A percentile compares a stretch with the other conserved stretches of the same genome.
Conservation (phyloP, 495 filamentous ascomycete genomes). For the Parmelia sp. region DNA sequence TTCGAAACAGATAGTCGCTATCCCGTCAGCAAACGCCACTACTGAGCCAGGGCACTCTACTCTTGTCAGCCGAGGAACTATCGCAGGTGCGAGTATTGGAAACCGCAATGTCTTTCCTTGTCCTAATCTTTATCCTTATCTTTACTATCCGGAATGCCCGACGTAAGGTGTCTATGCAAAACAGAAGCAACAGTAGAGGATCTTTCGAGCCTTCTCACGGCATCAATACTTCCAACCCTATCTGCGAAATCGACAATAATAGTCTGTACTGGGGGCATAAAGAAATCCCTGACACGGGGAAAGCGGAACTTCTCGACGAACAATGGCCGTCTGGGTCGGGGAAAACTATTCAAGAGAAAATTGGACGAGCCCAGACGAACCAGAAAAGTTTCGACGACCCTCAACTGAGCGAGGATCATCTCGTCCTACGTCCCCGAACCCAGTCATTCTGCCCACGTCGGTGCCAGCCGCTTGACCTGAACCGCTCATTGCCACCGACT, state of each 20-base stretch:
- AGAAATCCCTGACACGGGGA: background rate
- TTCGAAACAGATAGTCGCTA: conserved; percentile 3
- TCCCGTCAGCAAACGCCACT: background rate
- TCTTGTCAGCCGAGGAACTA: background rate
- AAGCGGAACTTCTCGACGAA: background rate
- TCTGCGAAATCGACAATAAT: conserved; percentile 13
- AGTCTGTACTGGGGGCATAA: background rate
- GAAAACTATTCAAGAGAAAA: background rate
- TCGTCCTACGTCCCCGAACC: too few species aligned
- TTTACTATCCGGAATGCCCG: conserved; percentile 4
- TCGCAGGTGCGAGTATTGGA: conserved; percentile 8
- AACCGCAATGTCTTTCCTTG: background rate
- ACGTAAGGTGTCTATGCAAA: background rate
- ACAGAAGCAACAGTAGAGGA: background rate
- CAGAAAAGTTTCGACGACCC: too few species aligned
- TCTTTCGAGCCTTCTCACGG: background rate
- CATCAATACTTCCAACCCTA: background rate
- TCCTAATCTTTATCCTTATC: background rate
- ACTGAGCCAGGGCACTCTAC: background rate
- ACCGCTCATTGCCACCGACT: conserved; percentile 17
- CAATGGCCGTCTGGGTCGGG: background rate
- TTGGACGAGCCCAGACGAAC: too few species aligned
- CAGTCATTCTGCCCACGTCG: too few species aligned
- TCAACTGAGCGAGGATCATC: too few species aligned
- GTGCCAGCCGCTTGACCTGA: conserved; percentile 1